Base-by-base conservation (phyloP, 2,329 filamentous ascomycete species). In the Colletotrichum viniferum region DNA sequence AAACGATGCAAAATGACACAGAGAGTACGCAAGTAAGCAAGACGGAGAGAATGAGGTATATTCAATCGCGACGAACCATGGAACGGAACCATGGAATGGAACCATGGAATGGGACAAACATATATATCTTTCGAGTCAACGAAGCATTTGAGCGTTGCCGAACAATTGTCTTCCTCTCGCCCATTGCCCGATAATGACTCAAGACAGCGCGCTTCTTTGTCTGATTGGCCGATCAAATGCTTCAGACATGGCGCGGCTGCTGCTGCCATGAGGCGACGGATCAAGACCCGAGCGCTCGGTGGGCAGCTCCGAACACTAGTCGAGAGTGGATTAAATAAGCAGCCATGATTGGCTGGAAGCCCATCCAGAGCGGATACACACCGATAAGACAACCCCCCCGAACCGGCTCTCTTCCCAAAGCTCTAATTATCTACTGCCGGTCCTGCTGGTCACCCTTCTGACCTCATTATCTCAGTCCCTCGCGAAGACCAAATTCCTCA, bases 401-500 rank as follows among this genome's bases (percentile, higher is more conserved):
- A 71, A 16, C 61, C 65, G 21, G 69, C 58, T 55, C 52, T 63
- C 56, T 36, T 65, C 64, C 64, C 26, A 60, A 60, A 66, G 64
- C 67, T 74, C 74, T 61, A 69, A 69, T 69, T 69, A 52, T 52
- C 43, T 52, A 52, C n/a, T 61, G 56, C 21, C 28, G 26, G 24
- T 56, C 43, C 43, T 52, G 43, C 60, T 26, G 61, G 61, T 28
- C 56, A 38, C 43, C 52, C 32, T 75, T 66, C 73, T 76, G 76
- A 78, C 66, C 69, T 76, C 65, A 76, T 75, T 71, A 64, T 74
- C 63, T 64, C 36, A 52, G 58, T 55, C 63, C 24, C 63, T 13
- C 64, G 64, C 60, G 36, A 73, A 28, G 62, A 21, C 24, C 12
- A 32, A 52, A 16, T 28, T 58, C 55, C 26, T 67, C 21, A 60